Conservation (phyloP, 129 eudicot species). For the Flaveria robusta region DNA sequence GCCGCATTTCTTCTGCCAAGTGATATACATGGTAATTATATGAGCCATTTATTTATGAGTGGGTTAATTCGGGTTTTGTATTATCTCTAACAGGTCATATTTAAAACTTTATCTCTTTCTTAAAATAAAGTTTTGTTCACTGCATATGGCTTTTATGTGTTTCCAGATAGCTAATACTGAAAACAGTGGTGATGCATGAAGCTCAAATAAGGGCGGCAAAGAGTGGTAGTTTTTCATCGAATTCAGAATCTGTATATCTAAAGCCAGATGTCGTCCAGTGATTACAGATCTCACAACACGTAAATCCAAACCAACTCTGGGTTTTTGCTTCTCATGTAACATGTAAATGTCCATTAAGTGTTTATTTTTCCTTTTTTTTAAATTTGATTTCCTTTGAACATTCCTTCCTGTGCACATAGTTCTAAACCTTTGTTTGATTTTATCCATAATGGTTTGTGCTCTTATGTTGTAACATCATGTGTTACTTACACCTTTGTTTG, state of each 20-base stretch:
- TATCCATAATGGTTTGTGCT: constrained; percentile 19
- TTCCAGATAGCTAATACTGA: constrained; percentile 31
- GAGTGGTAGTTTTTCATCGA: constrained; percentile 21
- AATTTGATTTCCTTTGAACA: constrained; percentile 9
- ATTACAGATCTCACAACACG: constrained; percentile 34
- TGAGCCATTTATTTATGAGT: neutral
- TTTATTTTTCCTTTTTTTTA: constrained; percentile 17
- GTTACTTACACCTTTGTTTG: constrained; percentile 10
- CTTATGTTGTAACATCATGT: constrained; percentile 12
- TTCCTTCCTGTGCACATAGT: constrained; percentile 39
- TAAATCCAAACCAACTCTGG: constrained; percentile 29
- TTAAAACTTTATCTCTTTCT: no score
- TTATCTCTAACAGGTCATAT: neutral
- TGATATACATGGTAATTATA: constrained; percentile 48
- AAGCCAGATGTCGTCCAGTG: constrained; percentile 39
- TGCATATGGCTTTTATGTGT: neutral
- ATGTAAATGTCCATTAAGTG: constrained; percentile 28
- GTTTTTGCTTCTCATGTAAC: constrained; percentile 40
- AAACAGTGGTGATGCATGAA: constrained; percentile 25
- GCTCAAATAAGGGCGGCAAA: constrained; percentile 18
- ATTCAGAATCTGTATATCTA: constrained; percentile 35
- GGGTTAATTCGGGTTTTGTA: neutral
- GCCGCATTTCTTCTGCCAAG: constrained; percentile 89
- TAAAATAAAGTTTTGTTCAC: neutral
- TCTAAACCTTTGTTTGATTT: constrained; percentile 25